Conservation (phyloP, 768 basidiomycete genomes). For the Tulasnella sp. region DNA sequence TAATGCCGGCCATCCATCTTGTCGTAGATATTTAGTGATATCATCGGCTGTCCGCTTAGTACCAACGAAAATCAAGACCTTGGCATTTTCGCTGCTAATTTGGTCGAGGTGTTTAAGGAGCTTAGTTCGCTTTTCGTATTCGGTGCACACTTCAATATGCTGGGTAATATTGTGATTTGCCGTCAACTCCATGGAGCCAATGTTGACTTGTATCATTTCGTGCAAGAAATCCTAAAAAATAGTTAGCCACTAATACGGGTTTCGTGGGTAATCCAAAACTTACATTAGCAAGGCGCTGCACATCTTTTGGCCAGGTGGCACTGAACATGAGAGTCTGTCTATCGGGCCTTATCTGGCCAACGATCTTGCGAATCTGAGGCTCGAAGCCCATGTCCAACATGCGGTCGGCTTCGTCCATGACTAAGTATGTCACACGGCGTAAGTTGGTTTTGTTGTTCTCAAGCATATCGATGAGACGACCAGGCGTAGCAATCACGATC, state of each 20-base stretch:
- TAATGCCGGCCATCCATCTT: slow-evolving; percentile 99
- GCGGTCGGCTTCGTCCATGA: slow-evolving; percentile 99
- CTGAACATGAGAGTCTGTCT: slow-evolving; percentile 99
- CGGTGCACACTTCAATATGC: slow-evolving; percentile 90
- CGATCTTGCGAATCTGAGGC: slow-evolving; percentile 97
- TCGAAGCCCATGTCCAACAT: slow-evolving; percentile 99
- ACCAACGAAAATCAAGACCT: slow-evolving; percentile 96
- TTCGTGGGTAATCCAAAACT: slow-evolving; percentile 15
- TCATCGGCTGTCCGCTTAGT: slow-evolving; percentile 98
- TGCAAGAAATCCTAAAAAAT: slow-evolving; percentile 70
- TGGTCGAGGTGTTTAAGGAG: slow-evolving; percentile 94
- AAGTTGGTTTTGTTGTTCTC: slow-evolving; percentile 94
- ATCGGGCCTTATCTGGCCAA: slow-evolving; percentile 93
- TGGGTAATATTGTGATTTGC: slow-evolving; percentile 98
- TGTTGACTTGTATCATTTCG: slow-evolving; percentile 97
- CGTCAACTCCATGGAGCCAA: slow-evolving; percentile 95
- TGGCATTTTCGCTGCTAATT: slow-evolving; percentile 92
- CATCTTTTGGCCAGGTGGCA: slow-evolving; percentile 99
- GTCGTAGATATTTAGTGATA: slow-evolving; percentile 91
- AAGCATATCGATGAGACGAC: slow-evolving; percentile 97
- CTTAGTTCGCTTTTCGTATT: slow-evolving; percentile 93
- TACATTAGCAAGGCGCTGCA: slow-evolving; percentile 90
- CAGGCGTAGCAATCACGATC: slow-evolving; percentile 99
- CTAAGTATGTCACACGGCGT: slow-evolving; percentile 89
- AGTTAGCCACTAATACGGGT: background rate